Evolutionary conservation across 1,139 yeast species (phyloP).

Genomic region (Kodamaea sp.): DNA sequence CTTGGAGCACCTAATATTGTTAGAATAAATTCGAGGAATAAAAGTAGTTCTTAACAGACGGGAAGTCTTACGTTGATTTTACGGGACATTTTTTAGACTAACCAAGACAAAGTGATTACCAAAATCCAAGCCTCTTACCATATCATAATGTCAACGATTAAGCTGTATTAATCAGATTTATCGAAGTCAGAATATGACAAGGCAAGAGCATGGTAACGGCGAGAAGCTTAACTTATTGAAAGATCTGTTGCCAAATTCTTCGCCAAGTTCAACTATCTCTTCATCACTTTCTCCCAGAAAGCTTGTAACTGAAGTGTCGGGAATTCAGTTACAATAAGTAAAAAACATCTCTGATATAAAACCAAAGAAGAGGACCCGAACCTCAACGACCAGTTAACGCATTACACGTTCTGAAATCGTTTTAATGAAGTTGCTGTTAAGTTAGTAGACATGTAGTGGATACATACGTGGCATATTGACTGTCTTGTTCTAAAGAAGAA

Average conservation of each 20-base stretch:
- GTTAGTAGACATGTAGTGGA: conserved; percentile 14
- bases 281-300: conserved; percentile 3
- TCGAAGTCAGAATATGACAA: no score
- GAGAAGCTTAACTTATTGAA: no score
- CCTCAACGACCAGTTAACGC: conserved; percentile 38
- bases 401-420: conserved; percentile 2
- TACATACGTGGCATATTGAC: conserved; percentile 62
- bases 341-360: conserved; percentile 27
- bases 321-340: conserved; percentile 65
- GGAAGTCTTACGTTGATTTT: conserved; percentile 8
- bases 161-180: no score
- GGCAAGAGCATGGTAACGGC: no score
- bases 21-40: conserved; percentile 24
- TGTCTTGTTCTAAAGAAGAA: conserved; percentile 21
- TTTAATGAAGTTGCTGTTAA: conserved; percentile 8
- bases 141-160: neutral
- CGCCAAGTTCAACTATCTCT: neutral
- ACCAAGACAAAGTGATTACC: conserved; percentile 3
- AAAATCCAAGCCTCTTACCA: neutral
- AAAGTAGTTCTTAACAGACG: conserved; percentile 3
- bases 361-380: conserved; percentile 68
- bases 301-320: conserved; percentile 82
- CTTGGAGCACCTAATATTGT: conserved; percentile 83
- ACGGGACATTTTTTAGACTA: conserved; percentile 5
- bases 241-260: no score